These are phyloP conservation scores for Penicillium sp. DNA, from an alignment of 2,329 filamentous ascomycete genomes.

Conservation along the genomic window DNA sequence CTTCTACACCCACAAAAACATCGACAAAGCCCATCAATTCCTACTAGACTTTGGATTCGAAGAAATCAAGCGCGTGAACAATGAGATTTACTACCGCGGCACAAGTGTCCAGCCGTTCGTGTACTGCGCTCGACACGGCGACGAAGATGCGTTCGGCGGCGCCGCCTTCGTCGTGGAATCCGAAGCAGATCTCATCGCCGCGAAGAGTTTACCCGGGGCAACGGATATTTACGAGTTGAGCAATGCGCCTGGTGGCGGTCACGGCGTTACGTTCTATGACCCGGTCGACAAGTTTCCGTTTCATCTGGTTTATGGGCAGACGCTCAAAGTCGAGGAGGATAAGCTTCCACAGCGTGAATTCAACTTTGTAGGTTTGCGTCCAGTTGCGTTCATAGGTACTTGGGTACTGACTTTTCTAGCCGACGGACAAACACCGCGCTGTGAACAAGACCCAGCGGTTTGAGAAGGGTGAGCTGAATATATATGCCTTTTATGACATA, in stretches of 20 bases:
- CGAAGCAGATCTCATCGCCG: constrained; percentile 50
- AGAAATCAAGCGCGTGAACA: constrained; percentile 25
- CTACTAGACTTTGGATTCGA: constrained; percentile 31
- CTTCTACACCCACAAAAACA: constrained; percentile 28
- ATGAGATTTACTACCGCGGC: constrained; percentile 54
- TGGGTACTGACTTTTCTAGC: no score
- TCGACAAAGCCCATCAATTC: constrained; percentile 25
- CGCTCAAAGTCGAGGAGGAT: constrained; percentile 33
- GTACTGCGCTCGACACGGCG: constrained; percentile 51
- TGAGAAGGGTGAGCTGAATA: no score
- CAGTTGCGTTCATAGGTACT: no score
- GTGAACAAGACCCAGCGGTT: constrained; percentile 33
- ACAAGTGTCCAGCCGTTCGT: constrained; percentile 58
- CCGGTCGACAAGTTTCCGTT: constrained; percentile 54
- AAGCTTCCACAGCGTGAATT: constrained; percentile 15
- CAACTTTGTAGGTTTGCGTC: no score
- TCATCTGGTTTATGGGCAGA: constrained; percentile 54
- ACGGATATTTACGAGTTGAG: constrained; percentile 48
- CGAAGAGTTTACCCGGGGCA: constrained; percentile 47
- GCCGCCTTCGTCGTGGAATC: constrained; percentile 54
- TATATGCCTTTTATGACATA: no score
- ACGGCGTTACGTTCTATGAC: constrained; percentile 28
- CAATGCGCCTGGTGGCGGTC: constrained; percentile 18
- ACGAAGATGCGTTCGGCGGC: constrained; percentile 51
- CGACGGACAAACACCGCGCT: constrained; percentile 16